Percentiles rank a stretch among this genome's conserved stretches.
phyloP scores from a whole-genome alignment of 352 stramenopile species.

The Pythium grandisporangium region DNA sequence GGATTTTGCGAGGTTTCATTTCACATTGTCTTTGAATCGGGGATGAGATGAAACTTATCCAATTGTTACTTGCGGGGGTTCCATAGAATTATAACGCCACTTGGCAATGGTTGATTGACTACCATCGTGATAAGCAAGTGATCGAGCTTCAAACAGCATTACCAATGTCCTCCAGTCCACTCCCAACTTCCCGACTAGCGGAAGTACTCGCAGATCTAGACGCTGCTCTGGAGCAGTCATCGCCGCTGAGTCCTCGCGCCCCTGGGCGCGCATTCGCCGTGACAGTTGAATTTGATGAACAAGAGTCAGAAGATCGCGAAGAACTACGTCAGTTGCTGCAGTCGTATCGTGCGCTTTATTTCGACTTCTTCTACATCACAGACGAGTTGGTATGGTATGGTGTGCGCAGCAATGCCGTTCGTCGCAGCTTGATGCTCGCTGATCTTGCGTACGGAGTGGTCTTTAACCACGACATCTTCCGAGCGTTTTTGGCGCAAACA shows the following conservation, averaged over 20 bases:
- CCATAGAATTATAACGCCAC: slow-evolving; percentile 74
- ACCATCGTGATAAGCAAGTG: slow-evolving; percentile 29
- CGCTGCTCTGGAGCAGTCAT: slow-evolving; percentile 49
- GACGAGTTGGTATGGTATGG: slow-evolving; percentile 85
- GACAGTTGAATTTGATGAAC: neutral
- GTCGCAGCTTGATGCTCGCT: slow-evolving; percentile 72
- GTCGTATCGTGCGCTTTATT: slow-evolving; percentile 78
- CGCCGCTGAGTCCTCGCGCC: slow-evolving; percentile 56
- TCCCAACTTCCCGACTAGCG: slow-evolving; percentile 17
- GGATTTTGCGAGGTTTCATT: too few relatives aligned
- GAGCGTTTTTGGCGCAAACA: slow-evolving; percentile 29
- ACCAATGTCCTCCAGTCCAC: slow-evolving; percentile 10
- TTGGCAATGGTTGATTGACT: slow-evolving; percentile 66
- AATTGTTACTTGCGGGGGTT: neutral
- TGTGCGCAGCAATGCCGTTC: slow-evolving; percentile 72
- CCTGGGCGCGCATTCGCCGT: slow-evolving; percentile 7
- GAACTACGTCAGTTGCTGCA: slow-evolving; percentile 55
- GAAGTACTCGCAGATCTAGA: slow-evolving; percentile 60
- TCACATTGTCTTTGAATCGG: too few relatives aligned
- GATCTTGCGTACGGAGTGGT: slow-evolving; percentile 79
- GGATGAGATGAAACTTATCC: too few relatives aligned
- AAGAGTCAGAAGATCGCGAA: slow-evolving; percentile 19
- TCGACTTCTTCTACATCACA: slow-evolving; percentile 89
- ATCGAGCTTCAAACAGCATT: slow-evolving; percentile 14
- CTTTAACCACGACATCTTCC: slow-evolving; percentile 82